Evolutionary conservation across 768 basidiomycete species (phyloP).

Genomic region (Mycena vulgaris): DNA sequence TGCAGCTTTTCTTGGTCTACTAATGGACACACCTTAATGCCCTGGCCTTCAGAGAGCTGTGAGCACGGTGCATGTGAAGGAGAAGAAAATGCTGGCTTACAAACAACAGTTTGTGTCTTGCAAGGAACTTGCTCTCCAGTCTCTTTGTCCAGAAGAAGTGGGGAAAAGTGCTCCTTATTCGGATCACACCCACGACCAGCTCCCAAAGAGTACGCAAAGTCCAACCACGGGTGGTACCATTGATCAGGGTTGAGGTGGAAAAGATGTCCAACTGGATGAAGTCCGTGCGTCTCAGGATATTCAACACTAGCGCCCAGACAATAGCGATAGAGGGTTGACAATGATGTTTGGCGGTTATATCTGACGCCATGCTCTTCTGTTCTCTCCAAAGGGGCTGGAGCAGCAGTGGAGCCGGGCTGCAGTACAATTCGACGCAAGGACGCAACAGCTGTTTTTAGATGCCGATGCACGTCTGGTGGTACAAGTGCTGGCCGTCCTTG

Average conservation of each 20-base stretch:
- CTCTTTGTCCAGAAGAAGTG: background rate
- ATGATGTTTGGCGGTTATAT: background rate
- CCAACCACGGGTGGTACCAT: background rate
- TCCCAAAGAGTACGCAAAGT: background rate
- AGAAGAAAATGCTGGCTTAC: background rate
- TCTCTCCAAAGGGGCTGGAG: no score
- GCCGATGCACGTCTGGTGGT: no score
- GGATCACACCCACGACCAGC: background rate
- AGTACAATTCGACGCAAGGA: no score
- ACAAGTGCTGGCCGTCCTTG: no score
- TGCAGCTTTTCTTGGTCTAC: background rate
- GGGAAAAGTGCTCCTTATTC: background rate
- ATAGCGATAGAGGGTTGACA: background rate
- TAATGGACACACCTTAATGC: background rate
- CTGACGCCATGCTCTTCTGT: background rate
- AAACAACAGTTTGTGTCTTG: background rate
- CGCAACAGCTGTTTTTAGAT: no score
- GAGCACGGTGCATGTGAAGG: background rate
- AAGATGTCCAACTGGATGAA: background rate
- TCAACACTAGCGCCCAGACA: background rate
- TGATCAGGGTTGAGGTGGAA: background rate
- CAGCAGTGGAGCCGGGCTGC: no score
- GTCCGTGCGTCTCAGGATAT: background rate
- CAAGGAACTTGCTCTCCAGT: background rate
- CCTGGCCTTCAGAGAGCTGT: background rate